Evolutionary conservation across 495 filamentous ascomycete genomes (phyloP).

Genomic region (Podospora conica): DNA sequence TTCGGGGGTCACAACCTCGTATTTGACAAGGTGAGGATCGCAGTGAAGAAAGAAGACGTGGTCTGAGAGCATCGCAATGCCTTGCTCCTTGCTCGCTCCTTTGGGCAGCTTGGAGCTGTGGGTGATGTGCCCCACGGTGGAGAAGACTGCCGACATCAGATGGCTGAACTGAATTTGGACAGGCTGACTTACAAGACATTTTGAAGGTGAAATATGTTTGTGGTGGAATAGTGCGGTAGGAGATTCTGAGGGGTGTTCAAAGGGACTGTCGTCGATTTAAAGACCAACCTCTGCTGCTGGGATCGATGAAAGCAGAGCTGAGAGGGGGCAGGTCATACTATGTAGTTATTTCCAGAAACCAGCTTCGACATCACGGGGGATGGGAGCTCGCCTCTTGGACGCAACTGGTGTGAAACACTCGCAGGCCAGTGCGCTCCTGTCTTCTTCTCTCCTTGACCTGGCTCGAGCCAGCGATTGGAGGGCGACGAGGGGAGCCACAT

Average conservation of each 20-base stretch:
- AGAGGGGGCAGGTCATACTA: background rate
- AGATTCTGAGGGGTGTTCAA: background rate
- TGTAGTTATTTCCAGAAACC: background rate
- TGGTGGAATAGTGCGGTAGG: background rate
- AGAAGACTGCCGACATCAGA: constrained; percentile 30
- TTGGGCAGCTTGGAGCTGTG: constrained; percentile 55
- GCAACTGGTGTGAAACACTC: background rate
- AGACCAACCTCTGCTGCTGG: background rate
- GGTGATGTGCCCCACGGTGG: constrained; percentile 39
- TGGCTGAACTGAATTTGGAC: background rate
- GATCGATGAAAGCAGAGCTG: background rate
- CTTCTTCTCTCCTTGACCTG: background rate
- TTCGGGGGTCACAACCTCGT: constrained; percentile 22
- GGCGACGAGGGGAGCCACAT: background rate
- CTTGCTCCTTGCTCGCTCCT: constrained; percentile 48
- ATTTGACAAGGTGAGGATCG: constrained; percentile 39
- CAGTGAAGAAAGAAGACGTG: constrained; percentile 42
- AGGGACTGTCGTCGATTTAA: background rate
- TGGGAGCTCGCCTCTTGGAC: no score
- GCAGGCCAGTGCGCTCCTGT: background rate
- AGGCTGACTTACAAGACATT: constrained; percentile 26
- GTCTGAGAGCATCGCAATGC: constrained; percentile 57
- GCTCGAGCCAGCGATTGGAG: background rate
- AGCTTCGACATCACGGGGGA: background rate
- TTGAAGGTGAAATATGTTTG: background rate